Percentiles rank a stretch among this genome's conserved stretches.
Evolutionary conservation across 139 green algal genomes (phyloP).

Genomic region (Chlamydomonas incerta): DNA sequence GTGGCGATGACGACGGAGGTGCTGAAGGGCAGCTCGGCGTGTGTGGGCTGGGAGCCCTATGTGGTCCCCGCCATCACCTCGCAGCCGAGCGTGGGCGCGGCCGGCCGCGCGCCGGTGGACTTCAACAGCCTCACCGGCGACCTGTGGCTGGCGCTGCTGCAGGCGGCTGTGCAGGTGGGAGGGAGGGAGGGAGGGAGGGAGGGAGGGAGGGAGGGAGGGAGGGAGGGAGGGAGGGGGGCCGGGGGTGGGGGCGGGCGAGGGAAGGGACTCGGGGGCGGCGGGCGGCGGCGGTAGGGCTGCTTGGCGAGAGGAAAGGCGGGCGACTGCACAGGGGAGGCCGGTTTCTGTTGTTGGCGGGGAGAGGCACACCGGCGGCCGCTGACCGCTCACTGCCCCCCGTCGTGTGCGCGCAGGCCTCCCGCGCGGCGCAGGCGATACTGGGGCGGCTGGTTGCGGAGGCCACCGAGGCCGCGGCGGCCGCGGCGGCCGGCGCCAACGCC

Average conservation of each 20-base stretch:
- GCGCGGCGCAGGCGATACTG: slow-evolving; percentile 31
- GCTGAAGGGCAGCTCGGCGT: slow-evolving; percentile 62
- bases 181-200: no score
- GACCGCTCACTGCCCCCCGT: no score
- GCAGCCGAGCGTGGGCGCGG: slow-evolving; percentile 28
- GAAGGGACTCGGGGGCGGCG: no score
- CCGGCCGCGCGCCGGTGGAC: slow-evolving; percentile 56
- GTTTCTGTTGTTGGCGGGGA: no score
- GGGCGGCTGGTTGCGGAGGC: slow-evolving; percentile 20
- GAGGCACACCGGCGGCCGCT: no score
- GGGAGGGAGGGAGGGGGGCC: no score
- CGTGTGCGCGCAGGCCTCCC: slow-evolving; percentile 27
- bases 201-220: no score
- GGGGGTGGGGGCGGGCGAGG: no score
- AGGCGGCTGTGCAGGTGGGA: slow-evolving; percentile 41
- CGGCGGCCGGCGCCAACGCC: background rate
- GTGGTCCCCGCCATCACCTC: slow-evolving; percentile 56
- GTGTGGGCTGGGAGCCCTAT: slow-evolving; percentile 78
- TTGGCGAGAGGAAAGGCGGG: no score
- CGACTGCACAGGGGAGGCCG: no score
- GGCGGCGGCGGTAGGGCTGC: no score
- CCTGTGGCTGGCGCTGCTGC: slow-evolving; percentile 81
- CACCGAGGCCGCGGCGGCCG: slow-evolving; percentile 5
- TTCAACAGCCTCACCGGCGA: slow-evolving; percentile 73
- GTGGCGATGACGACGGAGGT: slow-evolving; percentile 63